Base-by-base conservation (phyloP, 345 rosid genomes). In the Eucalyptus victrix region DNA sequence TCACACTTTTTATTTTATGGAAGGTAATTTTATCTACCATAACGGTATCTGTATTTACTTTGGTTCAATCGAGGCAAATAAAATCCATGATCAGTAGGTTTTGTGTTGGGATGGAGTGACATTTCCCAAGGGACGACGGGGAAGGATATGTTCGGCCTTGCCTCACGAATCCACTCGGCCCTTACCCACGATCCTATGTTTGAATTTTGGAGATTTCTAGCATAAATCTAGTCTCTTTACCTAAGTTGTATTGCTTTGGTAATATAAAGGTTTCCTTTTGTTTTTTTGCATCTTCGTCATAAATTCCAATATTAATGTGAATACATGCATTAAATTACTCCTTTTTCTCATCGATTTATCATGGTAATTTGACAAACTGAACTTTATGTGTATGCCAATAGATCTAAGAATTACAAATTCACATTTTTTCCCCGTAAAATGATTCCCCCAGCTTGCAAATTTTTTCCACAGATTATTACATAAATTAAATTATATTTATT, bases 31-130 rank as follows among this genome's bases (percentile, higher is more conserved):
- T 67, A 67, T 1, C 42, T 1, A 67, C 42, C 80, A 4, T 0
- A 32, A 5, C 2, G 6, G 0, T 9, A 32, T 69, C 1, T 5
- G 42, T 8, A 1, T 32, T 32, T 32, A 69, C 42, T 32, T 0
- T 0, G 1, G 23, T 19, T 32, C 42, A 69, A 17, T 32, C 1
- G 11, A 2, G 76, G 37, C 76, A n/a, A 17, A 65, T 65, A 4
- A 65, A n/a, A 15, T 9, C 6, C 40, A 14, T n/a, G 19, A 67
- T n/a, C 11, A n/a, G 0, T 30, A 67, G 40, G 76, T n/a, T 67
- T n/a, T n/a, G 76, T n/a, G 12, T 62, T 65, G 80, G 42, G 2
- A 69, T 17, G 37, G 37, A 32, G 12, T 9, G 1, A 1, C 21
- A 1, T 69, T 32, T 69, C 37, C 76, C 18, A 0, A 15, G 69